Percentiles rank a stretch among this genome's conserved stretches.
Evolutionary conservation across 352 stramenopile genomes (phyloP).

Genomic region (Phytophthora niederhauseri): DNA sequence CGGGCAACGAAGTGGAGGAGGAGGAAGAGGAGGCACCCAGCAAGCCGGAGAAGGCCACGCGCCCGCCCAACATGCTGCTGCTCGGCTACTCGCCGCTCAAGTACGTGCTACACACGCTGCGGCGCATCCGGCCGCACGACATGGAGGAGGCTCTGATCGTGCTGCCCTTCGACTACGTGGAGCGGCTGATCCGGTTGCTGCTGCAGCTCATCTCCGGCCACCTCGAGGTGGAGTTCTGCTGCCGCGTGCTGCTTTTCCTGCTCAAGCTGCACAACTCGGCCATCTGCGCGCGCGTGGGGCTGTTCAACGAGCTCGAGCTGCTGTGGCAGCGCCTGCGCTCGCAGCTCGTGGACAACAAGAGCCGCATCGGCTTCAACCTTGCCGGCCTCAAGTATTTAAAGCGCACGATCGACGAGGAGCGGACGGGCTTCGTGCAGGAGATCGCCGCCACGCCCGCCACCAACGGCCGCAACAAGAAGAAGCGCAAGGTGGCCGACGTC

Average conservation of each 20-base stretch:
- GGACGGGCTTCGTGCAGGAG: slow-evolving; percentile 81
- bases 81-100: slow-evolving; percentile 94
- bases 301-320: slow-evolving; percentile 83
- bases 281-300: slow-evolving; percentile 64
- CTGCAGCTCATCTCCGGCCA: slow-evolving; percentile 89
- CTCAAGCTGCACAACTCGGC: slow-evolving; percentile 82
- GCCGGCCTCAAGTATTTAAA: slow-evolving; percentile 90
- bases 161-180: slow-evolving; percentile 96
- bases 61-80: slow-evolving; percentile 93
- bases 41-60: slow-evolving; percentile 48
- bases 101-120: slow-evolving; percentile 96
- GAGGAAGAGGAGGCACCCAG: slow-evolving; percentile 43
- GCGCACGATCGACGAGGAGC: slow-evolving; percentile 79
- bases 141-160: slow-evolving; percentile 98
- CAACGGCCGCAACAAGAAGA: slow-evolving; percentile 62
- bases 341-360: slow-evolving; percentile 83
- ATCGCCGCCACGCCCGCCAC: slow-evolving; percentile 45
- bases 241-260: slow-evolving; percentile 74
- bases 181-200: slow-evolving; percentile 94
- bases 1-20: slow-evolving; percentile 24
- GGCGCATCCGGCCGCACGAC: slow-evolving; percentile 93
- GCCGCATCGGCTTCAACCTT: slow-evolving; percentile 89
- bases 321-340: slow-evolving; percentile 77
- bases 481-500: slow-evolving; percentile 31
- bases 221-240: slow-evolving; percentile 94